Base-by-base conservation (phyloP, 768 basidiomycete genomes). In the Vararia minispora region DNA sequence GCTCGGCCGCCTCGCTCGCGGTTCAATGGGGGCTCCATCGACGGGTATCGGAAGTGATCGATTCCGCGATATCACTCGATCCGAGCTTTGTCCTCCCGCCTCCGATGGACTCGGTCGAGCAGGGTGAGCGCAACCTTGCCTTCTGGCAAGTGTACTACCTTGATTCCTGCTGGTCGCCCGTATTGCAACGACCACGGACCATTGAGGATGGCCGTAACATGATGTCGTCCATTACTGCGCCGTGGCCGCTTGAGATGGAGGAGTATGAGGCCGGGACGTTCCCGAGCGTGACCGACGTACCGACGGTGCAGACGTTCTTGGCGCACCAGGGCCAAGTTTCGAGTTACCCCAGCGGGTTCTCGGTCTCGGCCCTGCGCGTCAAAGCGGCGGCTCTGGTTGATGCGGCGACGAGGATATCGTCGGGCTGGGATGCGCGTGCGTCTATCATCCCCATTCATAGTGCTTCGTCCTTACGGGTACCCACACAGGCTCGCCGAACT, bases 101-200 rank as follows among this genome's bases (percentile, higher is more conserved):
- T 2, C 60, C 72, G 2, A 73, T 72, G 52, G 70, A 71, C 46
- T 60, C 68, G 28, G 55, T 77, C 33, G 73, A 76, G 46, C 76
- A 78, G 31, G 79, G 77, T 33, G 81, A 86, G 52, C 66, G 80
- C 28, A 76, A 85, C 40, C 56, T 77, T 27, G 69, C 83, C 0
- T 89, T 89, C 49, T 89, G 85, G 85, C 81, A 86, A 52, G 80
- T 83, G 9, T 89, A 76, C 57, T 73, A 74, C 49, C 63, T 87
- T 46, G 85, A 89, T 57, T 72, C 78, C 22, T 84, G 81, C 52
- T 86, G 83, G 81, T 83, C 83, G 16, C 75, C 79, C 5, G 71
- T 75, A 8, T 66, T 86, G 5, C 76, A 74, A 22, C 77, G 78
- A 44, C 80, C 82, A 4, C 61, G 66, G 8, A 63, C 75, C 28